A percentile compares a stretch with the other conserved stretches of the same genome.
These are phyloP conservation scores for Monosporozyma aerobia DNA, from an alignment of 805 yeast genomes.

Conservation along the genomic window DNA sequence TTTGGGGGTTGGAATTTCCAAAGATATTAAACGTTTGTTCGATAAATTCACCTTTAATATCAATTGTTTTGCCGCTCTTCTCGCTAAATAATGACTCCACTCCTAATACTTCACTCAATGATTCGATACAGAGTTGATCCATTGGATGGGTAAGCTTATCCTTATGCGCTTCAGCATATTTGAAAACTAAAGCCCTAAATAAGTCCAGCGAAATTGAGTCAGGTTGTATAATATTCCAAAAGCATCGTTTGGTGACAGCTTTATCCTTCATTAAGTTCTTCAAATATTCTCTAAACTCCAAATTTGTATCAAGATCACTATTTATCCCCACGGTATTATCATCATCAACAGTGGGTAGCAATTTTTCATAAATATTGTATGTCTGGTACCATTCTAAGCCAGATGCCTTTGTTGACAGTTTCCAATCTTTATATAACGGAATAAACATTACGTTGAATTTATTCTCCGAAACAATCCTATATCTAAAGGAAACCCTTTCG, in stretches of 20 bases:
- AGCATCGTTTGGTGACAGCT: constrained; percentile 14
- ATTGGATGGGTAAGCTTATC: constrained; percentile 15
- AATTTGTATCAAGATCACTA: constrained; percentile 7
- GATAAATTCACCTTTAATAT: constrained; percentile 23
- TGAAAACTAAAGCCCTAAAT: constrained; percentile 17
- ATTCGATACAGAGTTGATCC: constrained; percentile 21
- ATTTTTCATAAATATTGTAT: constrained; percentile 20
- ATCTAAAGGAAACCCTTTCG: constrained; percentile 22
- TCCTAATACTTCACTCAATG: constrained; percentile 14
- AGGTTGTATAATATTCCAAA: constrained; percentile 15
- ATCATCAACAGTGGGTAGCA: constrained; percentile 10
- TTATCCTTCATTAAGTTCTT: constrained; percentile 10
- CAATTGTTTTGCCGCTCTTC: background rate
- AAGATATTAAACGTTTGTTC: constrained; percentile 19
- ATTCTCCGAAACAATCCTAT: constrained; percentile 22
- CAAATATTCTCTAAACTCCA: constrained; percentile 17
- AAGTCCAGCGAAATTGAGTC: constrained; percentile 11
- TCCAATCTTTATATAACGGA: constrained; percentile 24
- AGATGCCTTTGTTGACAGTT: constrained; percentile 15
- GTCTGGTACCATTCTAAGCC: constrained; percentile 31
- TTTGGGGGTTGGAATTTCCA: constrained; percentile 9
- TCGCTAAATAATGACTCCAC: constrained; percentile 4
- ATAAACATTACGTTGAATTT: constrained; percentile 19
- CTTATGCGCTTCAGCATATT: constrained; percentile 17
- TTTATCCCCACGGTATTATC: background rate